phyloP scores from a whole-genome alignment of 805 yeast genomes.

The Candida takata region DNA sequence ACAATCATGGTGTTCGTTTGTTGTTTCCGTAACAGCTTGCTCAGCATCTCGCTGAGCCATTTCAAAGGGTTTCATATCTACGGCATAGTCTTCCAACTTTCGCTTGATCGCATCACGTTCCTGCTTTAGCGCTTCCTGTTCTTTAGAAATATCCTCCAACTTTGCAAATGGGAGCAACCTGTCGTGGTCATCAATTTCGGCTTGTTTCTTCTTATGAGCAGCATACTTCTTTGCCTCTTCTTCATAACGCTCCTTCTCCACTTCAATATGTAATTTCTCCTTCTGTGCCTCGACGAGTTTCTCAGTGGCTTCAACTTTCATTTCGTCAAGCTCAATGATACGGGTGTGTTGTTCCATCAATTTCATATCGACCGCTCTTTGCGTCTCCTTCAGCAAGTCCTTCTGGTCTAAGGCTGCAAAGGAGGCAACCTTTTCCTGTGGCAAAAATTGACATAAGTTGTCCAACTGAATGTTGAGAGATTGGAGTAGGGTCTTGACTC shows the following conservation, averaged over 20 bases:
- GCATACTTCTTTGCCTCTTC: constrained; percentile 42
- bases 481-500: constrained; percentile 38
- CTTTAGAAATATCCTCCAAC: constrained; percentile 30
- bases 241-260: constrained; percentile 32
- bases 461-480: constrained; percentile 74
- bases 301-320: constrained; percentile 31
- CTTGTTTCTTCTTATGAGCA: constrained; percentile 39
- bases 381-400: constrained; percentile 66
- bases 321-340: constrained; percentile 45
- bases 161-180: constrained; percentile 43
- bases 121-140: constrained; percentile 16
- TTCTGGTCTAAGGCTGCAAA: constrained; percentile 80
- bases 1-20: background rate
- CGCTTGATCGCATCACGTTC: constrained; percentile 23
- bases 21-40: background rate
- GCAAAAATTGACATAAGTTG: constrained; percentile 87
- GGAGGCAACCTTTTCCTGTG: constrained; percentile 92
- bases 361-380: constrained; percentile 67
- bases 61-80: constrained; percentile 17
- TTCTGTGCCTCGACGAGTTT: constrained; percentile 27
- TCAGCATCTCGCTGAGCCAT: constrained; percentile 16
- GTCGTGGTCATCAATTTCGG: constrained; percentile 40
- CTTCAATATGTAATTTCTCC: constrained; percentile 12
- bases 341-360: constrained; percentile 50
- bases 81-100: constrained; percentile 23